Conservation (phyloP, 1,284 basidiomycete species). For the Garcileccinum viscosum region DNA sequence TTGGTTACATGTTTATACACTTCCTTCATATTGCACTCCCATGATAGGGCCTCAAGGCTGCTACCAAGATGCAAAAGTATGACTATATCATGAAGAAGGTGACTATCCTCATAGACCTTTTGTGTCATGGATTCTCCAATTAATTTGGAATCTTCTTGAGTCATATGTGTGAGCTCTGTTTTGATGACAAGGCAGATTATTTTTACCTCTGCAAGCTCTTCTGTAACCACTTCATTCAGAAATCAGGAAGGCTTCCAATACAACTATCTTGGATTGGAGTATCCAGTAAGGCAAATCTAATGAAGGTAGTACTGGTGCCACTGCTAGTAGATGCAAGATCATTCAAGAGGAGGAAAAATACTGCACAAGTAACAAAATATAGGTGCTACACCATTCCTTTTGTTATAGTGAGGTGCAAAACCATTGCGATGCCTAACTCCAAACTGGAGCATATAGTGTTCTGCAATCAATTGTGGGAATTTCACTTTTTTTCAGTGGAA, state of each 20-base stretch:
- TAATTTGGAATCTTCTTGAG: slow-evolving; percentile 91
- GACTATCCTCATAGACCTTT: slow-evolving; percentile 94
- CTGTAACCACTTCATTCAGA: slow-evolving; percentile 95
- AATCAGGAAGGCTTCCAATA: slow-evolving; percentile 99
- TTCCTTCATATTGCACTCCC: slow-evolving; percentile 96
- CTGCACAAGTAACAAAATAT: slow-evolving; percentile 80
- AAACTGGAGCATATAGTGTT: too few relatives aligned
- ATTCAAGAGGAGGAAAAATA: slow-evolving; percentile 82
- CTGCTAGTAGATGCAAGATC: slow-evolving; percentile 71
- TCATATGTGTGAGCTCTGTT: slow-evolving; percentile 72
- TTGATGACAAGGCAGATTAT: slow-evolving; percentile 98
- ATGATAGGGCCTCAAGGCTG: slow-evolving; percentile 98
- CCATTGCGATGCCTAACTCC: too few relatives aligned
- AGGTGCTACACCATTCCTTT: slow-evolving; percentile 46
- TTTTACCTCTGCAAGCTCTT: slow-evolving; percentile 98
- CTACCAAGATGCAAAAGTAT: slow-evolving; percentile 99
- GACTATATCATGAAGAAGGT: slow-evolving; percentile 99
- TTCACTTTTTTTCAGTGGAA: too few relatives aligned
- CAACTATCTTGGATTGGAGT: slow-evolving; percentile 97
- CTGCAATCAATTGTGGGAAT: too few relatives aligned
- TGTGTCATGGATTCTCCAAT: slow-evolving; percentile 97
- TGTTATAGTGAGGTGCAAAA: too few relatives aligned
- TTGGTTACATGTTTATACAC: slow-evolving; percentile 99
- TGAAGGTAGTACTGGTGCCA: slow-evolving; percentile 60
- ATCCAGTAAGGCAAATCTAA: slow-evolving; percentile 81